Conservation (phyloP, 495 filamentous ascomycete species). For the Daldinia vernicosa region DNA sequence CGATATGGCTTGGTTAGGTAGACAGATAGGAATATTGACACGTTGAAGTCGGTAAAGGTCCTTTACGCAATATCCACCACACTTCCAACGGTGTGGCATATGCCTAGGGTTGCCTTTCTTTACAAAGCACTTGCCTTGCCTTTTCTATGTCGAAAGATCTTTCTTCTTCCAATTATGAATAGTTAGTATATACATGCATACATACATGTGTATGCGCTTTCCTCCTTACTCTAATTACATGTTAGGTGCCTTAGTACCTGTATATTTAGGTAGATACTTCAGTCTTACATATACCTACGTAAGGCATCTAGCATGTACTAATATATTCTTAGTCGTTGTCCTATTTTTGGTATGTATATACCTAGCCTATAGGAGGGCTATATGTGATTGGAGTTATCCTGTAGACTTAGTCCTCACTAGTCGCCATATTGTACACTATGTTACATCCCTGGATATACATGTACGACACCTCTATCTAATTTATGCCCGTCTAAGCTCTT, state of each 20-base stretch:
- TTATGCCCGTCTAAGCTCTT: neutral
- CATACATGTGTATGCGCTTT: too few relatives aligned
- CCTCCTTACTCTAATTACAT: too few relatives aligned
- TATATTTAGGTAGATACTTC: too few relatives aligned
- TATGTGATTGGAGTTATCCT: constrained; percentile 8
- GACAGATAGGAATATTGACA: constrained; percentile 6
- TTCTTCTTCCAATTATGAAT: too few relatives aligned
- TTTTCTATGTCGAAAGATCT: neutral
- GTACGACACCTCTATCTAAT: neutral
- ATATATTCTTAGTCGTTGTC: neutral
- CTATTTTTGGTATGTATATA: neutral
- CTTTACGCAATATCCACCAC: neutral
- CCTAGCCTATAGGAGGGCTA: neutral
- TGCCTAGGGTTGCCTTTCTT: neutral
- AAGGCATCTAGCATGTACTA: too few relatives aligned
- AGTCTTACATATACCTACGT: neutral
- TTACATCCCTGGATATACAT: constrained; percentile 14
- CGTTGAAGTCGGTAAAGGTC: constrained; percentile 3
- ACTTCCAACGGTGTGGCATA: neutral
- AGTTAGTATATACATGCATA: neutral
- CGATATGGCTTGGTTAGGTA: constrained; percentile 3
- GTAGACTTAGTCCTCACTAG: neutral
- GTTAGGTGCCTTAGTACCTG: too few relatives aligned
- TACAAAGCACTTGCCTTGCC: constrained; percentile 24
- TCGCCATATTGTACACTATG: constrained; percentile 18